Evolutionary conservation across 441 rosid species (phyloP).

Genomic region (Jatropha podagrica): DNA sequence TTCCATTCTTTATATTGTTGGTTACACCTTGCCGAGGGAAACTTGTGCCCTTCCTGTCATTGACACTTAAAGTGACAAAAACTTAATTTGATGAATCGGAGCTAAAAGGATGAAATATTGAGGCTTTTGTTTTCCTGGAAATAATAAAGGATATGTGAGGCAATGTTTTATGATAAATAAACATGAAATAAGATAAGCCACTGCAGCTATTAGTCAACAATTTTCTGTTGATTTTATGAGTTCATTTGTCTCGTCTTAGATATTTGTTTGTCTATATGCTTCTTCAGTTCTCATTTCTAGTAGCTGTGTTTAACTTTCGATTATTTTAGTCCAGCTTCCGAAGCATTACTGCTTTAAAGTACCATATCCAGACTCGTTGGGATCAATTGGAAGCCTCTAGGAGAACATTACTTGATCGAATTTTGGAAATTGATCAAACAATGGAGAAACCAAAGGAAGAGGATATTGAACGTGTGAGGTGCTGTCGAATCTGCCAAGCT

Average conservation of each 20-base stretch:
- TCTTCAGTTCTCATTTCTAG: constrained; percentile 10
- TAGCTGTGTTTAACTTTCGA: constrained; percentile 13
- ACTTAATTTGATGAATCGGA: neutral
- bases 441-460: constrained; percentile 80
- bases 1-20: neutral
- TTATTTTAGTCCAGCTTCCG: constrained; percentile 57
- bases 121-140: neutral
- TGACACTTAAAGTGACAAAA: neutral
- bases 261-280: neutral
- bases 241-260: neutral
- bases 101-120: neutral
- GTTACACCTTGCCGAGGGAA: neutral
- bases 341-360: constrained; percentile 69
- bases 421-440: constrained; percentile 75
- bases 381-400: constrained; percentile 77
- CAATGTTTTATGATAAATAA: neutral
- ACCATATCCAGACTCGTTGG: constrained; percentile 81
- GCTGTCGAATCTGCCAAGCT: constrained; percentile 66
- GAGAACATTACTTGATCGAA: constrained; percentile 54
- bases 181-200: neutral
- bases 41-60: neutral
- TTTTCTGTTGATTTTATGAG: neutral
- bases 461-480: constrained; percentile 76
- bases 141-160: neutral
- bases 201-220: neutral